phyloP scores from a whole-genome alignment of 768 basidiomycete species.

The Mycena vulgaris region DNA sequence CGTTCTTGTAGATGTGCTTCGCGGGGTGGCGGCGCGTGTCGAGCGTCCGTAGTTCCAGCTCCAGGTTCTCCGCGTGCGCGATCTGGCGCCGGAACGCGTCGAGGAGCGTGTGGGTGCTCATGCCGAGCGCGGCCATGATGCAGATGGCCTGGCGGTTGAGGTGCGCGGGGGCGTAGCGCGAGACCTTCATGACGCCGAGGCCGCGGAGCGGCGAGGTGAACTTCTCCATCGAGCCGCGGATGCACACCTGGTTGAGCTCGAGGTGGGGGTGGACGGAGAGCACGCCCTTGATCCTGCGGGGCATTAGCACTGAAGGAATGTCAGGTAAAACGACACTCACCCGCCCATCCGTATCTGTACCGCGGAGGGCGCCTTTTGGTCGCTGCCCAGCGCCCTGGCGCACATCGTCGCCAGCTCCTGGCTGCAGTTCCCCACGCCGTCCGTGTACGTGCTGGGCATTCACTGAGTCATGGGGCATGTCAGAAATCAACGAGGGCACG shows the following conservation, averaged over 20 bases:
- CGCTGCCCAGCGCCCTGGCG: constrained; percentile 28
- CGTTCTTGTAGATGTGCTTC: constrained; percentile 30
- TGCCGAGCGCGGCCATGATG: constrained; percentile 32
- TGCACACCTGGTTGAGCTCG: constrained; percentile 30
- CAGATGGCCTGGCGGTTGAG: constrained; percentile 41
- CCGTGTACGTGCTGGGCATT: constrained; percentile 27
- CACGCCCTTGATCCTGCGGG: constrained; percentile 34
- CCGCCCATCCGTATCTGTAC: constrained; percentile 41
- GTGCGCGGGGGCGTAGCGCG: constrained; percentile 36
- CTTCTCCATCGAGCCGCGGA: constrained; percentile 38
- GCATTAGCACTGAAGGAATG: background rate
- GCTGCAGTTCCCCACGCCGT: constrained; percentile 40
- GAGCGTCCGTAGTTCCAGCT: constrained; percentile 20
- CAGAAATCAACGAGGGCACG: background rate
- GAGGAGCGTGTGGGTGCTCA: constrained; percentile 19
- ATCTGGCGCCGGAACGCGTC: constrained; percentile 22
- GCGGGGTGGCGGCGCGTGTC: constrained; percentile 30
- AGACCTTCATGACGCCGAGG: constrained; percentile 38
- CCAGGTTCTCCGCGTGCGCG: constrained; percentile 26
- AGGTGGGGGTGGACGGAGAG: constrained; percentile 38
- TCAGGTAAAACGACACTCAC: constrained; percentile 1
- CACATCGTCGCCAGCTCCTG: constrained; percentile 33
- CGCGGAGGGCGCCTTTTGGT: constrained; percentile 30
- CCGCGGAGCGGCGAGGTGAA: constrained; percentile 30
- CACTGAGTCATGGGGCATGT: background rate